Evolutionary conservation across 1,284 basidiomycete species (phyloP).

Genomic region (Marasmius tenuissimus): DNA sequence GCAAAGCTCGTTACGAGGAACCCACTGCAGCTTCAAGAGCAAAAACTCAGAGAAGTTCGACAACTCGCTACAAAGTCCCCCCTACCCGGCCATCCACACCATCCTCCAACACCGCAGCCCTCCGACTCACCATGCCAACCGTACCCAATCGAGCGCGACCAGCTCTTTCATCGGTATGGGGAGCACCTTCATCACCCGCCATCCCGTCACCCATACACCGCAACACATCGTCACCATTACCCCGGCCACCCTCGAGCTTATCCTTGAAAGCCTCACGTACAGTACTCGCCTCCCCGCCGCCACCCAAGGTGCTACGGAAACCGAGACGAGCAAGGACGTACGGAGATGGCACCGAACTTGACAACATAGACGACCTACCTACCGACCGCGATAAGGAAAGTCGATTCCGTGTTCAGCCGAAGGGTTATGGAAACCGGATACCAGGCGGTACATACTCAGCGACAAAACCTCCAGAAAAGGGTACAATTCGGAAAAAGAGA

Average conservation of each 20-base stretch:
- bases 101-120: constrained; percentile 68
- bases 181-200: constrained; percentile 36
- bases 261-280: constrained; percentile 32
- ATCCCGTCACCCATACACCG: constrained; percentile 36
- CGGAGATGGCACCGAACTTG: constrained; percentile 93
- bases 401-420: constrained; percentile 68
- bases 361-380: constrained; percentile 87
- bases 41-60: constrained; percentile 64
- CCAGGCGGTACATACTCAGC: constrained; percentile 48
- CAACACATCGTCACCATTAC: constrained; percentile 56
- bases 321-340: constrained; percentile 75
- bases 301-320: constrained; percentile 70
- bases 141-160: constrained; percentile 70
- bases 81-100: constrained; percentile 76
- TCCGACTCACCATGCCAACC: constrained; percentile 82
- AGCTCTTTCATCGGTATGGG: constrained; percentile 71
- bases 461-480: constrained; percentile 47
- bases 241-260: constrained; percentile 52
- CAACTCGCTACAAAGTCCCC: constrained; percentile 67
- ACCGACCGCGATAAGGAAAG: constrained; percentile 83
- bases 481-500: constrained; percentile 53
- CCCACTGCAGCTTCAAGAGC: constrained; percentile 78
- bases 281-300: constrained; percentile 35
- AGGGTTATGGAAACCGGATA: constrained; percentile 60
- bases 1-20: constrained; percentile 61